A percentile compares a stretch with the other conserved stretches of the same genome.
These are phyloP conservation scores for Microdochium paspali DNA, from an alignment of 2,329 filamentous ascomycete species.

Conservation along the genomic window DNA sequence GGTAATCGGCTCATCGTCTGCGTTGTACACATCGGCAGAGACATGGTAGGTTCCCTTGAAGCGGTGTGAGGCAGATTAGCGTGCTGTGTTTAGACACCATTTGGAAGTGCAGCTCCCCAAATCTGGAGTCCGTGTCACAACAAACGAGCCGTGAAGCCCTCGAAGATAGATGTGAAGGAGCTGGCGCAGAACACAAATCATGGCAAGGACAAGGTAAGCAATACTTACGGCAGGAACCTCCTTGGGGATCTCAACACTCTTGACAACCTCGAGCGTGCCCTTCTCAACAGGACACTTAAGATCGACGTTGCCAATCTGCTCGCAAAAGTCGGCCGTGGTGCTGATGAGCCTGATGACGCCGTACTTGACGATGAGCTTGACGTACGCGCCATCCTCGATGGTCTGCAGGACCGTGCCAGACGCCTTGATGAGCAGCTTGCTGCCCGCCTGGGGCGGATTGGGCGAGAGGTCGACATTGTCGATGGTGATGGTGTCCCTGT, in stretches of 20 bases:
- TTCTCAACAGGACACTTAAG: slow-evolving; percentile 80
- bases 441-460: slow-evolving; percentile 80
- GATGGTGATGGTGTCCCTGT: slow-evolving; percentile 64
- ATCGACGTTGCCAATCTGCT: slow-evolving; percentile 81
- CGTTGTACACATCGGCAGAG: slow-evolving; percentile 72
- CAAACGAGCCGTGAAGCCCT: too few species aligned
- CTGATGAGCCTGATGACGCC: slow-evolving; percentile 84
- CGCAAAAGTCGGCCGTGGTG: slow-evolving; percentile 75
- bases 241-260: slow-evolving; percentile 74
- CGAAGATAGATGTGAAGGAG: not conserved
- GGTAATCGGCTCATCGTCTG: slow-evolving; percentile 66
- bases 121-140: too few species aligned
- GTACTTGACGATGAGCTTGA: slow-evolving; percentile 83
- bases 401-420: slow-evolving; percentile 62
- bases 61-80: too few species aligned
- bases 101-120: too few species aligned
- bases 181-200: not conserved
- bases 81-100: too few species aligned
- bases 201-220: too few species aligned
- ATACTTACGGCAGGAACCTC: slow-evolving; percentile 78
- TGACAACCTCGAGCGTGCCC: slow-evolving; percentile 63
- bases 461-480: slow-evolving; percentile 71
- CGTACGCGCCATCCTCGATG: slow-evolving; percentile 71
- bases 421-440: slow-evolving; percentile 69
- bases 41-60: slow-evolving; percentile 94